Conservation (phyloP, 1,284 basidiomycete genomes). For the Moesziomyces parantarcticus region DNA sequence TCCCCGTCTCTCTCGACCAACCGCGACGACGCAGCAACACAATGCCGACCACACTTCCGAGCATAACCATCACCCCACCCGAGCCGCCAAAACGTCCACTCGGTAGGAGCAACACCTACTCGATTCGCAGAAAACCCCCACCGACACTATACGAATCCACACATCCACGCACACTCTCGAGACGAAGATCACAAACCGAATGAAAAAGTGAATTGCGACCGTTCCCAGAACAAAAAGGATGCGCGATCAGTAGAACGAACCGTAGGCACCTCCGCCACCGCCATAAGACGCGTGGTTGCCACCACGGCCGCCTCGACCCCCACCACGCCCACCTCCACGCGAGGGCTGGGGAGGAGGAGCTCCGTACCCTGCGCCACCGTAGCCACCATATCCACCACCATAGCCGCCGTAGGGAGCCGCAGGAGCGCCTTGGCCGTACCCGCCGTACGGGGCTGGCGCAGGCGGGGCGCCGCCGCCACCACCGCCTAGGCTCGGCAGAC, state of each 20-base stretch:
- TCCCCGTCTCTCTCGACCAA: background rate
- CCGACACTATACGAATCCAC: background rate
- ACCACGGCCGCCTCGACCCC: conserved; percentile 9
- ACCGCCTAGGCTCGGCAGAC: conserved; percentile 31
- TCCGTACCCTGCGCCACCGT: conserved; percentile 35
- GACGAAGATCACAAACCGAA: background rate
- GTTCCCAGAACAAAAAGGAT: background rate
- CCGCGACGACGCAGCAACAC: background rate
- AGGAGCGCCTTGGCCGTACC: conserved; percentile 16
- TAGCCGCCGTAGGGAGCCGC: conserved; percentile 14
- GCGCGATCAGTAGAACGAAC: conserved; percentile 34
- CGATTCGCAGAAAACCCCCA: background rate
- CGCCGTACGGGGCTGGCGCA: conserved; percentile 30
- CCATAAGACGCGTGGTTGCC: conserved; percentile 19
- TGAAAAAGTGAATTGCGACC: background rate
- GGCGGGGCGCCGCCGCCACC: conserved; percentile 5
- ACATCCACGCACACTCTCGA: background rate
- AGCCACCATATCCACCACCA: conserved; percentile 16
- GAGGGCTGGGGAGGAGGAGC: conserved; percentile 4
- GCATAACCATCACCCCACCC: background rate
- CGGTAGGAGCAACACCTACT: background rate
- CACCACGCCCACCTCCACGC: conserved; percentile 15
- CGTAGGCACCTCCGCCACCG: conserved; percentile 38
- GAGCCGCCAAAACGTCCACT: background rate
- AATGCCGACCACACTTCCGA: background rate